These are phyloP conservation scores for Fusarium bactridioides DNA, from an alignment of 2,329 filamentous ascomycete species.

Conservation along the genomic window DNA sequence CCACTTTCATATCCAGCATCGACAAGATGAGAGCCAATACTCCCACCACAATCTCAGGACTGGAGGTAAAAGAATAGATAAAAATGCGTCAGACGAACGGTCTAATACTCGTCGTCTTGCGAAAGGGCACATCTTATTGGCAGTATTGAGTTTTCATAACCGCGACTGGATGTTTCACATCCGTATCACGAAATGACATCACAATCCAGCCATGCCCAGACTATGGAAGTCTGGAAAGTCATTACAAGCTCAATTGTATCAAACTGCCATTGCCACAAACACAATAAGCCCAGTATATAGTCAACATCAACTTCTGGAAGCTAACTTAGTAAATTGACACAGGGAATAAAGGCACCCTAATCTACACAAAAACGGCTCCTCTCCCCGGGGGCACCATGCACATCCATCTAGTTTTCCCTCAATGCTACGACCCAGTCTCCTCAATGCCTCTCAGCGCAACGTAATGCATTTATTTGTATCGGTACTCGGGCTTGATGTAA, in stretches of 20 bases:
- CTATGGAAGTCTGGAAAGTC: not conserved
- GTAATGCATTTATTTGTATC: slow-evolving; percentile 64
- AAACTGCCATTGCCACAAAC: not conserved
- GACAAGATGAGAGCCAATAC: not conserved
- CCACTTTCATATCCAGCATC: not conserved
- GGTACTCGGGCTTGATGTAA: slow-evolving; percentile 94
- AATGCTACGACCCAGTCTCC: slow-evolving; percentile 33
- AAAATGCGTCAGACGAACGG: not conserved
- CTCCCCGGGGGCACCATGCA: slow-evolving; percentile 34
- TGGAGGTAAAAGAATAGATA: not conserved
- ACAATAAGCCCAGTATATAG: slow-evolving; percentile 7
- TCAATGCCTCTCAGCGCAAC: slow-evolving; percentile 28
- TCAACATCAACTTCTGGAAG: slow-evolving; percentile 42
- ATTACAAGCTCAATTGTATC: not conserved
- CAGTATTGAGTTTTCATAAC: not conserved
- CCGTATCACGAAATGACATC: slow-evolving; percentile 26
- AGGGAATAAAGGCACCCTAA: slow-evolving; percentile 49
- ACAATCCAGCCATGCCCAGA: not conserved
- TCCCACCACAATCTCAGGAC: not conserved
- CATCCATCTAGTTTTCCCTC: slow-evolving; percentile 38
- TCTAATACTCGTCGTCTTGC: not conserved
- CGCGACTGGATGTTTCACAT: not conserved
- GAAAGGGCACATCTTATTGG: not conserved
- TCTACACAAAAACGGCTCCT: slow-evolving; percentile 50
- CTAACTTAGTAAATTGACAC: slow-evolving; percentile 48